Base-by-base conservation (phyloP, 2,329 filamentous ascomycete species). In the Westerdykella ornata region DNA sequence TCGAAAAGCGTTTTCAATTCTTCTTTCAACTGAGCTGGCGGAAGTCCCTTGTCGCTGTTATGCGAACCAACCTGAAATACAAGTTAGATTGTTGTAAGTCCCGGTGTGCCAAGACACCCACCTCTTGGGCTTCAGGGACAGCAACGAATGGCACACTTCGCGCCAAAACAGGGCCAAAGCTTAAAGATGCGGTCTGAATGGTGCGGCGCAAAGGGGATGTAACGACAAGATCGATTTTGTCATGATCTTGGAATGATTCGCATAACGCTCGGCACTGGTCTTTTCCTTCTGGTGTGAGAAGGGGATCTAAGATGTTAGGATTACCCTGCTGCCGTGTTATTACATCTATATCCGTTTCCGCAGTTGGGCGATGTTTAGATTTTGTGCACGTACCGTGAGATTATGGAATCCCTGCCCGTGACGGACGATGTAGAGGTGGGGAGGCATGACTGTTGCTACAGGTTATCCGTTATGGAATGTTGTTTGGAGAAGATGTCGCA, bases 371-470 rank as follows among this genome's bases (percentile, higher is more conserved):
- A 16, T 11, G n/a, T 12, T 6, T 38, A 12, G 12, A 15, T 16
- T 12, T 8, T 3, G n/a, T 3, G 14, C 11, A 37, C 54, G 38
- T 49, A 61, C 60, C 14, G 56, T 59, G 14, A 53, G 47, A 66
- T 95, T 95, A 75, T 95, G 89, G 60, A 78, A 80, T 67, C 87
- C 88, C 62, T 73, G 66, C 11, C 82, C 84, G 64, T 88, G 84
- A 66, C 84, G 82, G 55, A 88, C 77, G 51, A 84, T 72, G 64
- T 60, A 52, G 17, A 59, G 48, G 34, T 50, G 59, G 3, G 55
- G 55, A 35, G 54, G 41, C 56, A 59, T 62, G 15, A n/a, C n/a
- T n/a, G 14, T 22, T 17, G 12, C 5, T 26, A 7, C 8, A 26
- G 12, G 22, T 7, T 9, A 26, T 26, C 3, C 22, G 22, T 26